Evolutionary conservation across 306 rosid genomes (phyloP).

Genomic region (Oxytropis ochrocephala): DNA sequence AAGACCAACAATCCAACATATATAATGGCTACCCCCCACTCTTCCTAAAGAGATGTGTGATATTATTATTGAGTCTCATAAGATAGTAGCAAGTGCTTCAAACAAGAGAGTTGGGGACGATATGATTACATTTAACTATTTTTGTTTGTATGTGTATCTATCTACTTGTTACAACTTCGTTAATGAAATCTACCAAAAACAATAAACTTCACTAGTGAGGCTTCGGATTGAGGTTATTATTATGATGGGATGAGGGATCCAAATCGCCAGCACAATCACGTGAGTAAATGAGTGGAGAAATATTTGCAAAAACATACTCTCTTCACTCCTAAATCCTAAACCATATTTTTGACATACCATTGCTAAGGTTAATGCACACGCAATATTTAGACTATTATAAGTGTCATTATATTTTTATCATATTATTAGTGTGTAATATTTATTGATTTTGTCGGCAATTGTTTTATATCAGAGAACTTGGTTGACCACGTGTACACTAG

Average conservation of each 20-base stretch:
- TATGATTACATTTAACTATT: slow-evolving; percentile 8
- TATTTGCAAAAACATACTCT: too few species aligned
- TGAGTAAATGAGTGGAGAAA: neutral
- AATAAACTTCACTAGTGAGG: neutral
- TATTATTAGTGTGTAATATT: too few species aligned
- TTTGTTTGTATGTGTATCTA: neutral
- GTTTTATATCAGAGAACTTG: too few species aligned
- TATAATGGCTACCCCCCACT: neutral
- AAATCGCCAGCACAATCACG: neutral
- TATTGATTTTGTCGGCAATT: too few species aligned
- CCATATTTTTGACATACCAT: too few species aligned
- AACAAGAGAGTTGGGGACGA: neutral
- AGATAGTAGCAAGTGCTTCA: slow-evolving; percentile 2
- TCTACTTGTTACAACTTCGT: neutral
- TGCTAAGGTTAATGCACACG: too few species aligned
- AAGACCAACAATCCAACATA: neutral
- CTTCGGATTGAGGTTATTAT: neutral
- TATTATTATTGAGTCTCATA: neutral
- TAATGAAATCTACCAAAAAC: neutral
- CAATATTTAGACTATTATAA: too few species aligned
- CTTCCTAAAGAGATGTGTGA: neutral
- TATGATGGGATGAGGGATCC: neutral
- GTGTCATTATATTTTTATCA: too few species aligned
- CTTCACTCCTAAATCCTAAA: too few species aligned
- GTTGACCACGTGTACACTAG: too few species aligned